Percentiles rank a stretch among this genome's conserved stretches.
Conservation (phyloP, 768 basidiomycete species). For the Xerocomellus chrysenteron region DNA sequence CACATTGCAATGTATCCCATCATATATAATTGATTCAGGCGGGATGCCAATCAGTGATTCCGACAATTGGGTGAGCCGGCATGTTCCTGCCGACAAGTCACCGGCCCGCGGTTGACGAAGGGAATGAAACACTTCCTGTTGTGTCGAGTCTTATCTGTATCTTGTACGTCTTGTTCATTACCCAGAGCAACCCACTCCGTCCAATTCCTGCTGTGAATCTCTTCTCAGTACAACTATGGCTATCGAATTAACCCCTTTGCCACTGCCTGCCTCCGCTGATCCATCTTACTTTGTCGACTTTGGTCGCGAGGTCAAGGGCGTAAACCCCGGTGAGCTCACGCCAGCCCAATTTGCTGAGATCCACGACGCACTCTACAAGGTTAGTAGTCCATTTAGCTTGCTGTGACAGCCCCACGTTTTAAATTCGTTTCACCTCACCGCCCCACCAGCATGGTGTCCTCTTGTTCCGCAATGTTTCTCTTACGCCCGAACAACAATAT, state of each 20-base stretch:
- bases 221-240: slow-evolving; percentile 45
- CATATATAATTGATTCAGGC: too few relatives aligned
- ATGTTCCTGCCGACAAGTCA: slow-evolving; percentile 4
- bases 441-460: slow-evolving; percentile 62
- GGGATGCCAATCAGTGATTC: neutral
- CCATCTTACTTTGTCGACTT: slow-evolving; percentile 64
- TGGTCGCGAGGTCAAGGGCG: slow-evolving; percentile 74
- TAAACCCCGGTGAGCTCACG: slow-evolving; percentile 62
- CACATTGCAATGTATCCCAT: neutral
- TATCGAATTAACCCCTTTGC: slow-evolving; percentile 63
- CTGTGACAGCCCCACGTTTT: neutral
- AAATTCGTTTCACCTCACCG: neutral
- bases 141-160: slow-evolving; percentile 7
- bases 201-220: neutral
- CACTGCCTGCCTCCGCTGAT: slow-evolving; percentile 73
- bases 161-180: neutral
- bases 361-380: slow-evolving; percentile 74
- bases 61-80: neutral
- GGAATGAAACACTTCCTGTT: too few relatives aligned
- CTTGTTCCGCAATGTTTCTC: slow-evolving; percentile 65
- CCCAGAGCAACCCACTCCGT: neutral
- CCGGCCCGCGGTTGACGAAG: neutral
- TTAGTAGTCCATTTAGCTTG: slow-evolving; percentile 23
- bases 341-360: slow-evolving; percentile 66
- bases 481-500: slow-evolving; percentile 84